These are phyloP conservation scores for Arabidopsis arenosa DNA, from an alignment of 345 rosid genomes.

Conservation along the genomic window DNA sequence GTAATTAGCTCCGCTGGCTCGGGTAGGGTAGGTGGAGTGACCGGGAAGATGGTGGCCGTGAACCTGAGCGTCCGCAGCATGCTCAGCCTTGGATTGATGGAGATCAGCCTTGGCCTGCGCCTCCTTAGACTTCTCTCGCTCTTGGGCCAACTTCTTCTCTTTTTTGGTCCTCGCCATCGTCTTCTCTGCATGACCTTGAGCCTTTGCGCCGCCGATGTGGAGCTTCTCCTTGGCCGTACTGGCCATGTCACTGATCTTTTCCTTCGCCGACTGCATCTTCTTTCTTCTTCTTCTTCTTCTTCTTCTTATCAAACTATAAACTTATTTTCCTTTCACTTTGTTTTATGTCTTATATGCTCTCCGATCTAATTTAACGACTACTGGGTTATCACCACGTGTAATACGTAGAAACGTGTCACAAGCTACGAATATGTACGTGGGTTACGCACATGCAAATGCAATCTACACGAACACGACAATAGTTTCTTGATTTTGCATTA, in stretches of 20 bases:
- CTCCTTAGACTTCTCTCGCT: slow-evolving; percentile 64
- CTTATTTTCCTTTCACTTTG: neutral
- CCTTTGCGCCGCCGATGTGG: slow-evolving; percentile 58
- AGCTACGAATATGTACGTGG: slow-evolving; percentile 5
- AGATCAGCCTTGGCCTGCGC: slow-evolving; percentile 72
- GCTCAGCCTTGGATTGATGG: slow-evolving; percentile 71
- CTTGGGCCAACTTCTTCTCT: slow-evolving; percentile 64
- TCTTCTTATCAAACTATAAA: neutral
- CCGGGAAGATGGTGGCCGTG: slow-evolving; percentile 48
- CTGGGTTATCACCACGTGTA: slow-evolving; percentile 22
- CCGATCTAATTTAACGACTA: slow-evolving; percentile 16
- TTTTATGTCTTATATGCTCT: neutral
- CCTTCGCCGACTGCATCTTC: slow-evolving; percentile 64
- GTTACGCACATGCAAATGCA: slow-evolving; percentile 21
- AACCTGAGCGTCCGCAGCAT: slow-evolving; percentile 50
- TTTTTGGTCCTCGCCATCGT: slow-evolving; percentile 57
- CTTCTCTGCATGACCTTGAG: slow-evolving; percentile 62
- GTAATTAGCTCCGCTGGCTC: slow-evolving; percentile 34
- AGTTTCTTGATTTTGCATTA: slow-evolving; percentile 9
- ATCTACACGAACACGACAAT: slow-evolving; percentile 12
- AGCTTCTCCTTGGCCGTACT: slow-evolving; percentile 69
- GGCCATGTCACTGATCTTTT: slow-evolving; percentile 68
- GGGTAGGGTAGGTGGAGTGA: slow-evolving; percentile 38
- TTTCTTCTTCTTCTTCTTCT: slow-evolving; percentile 1
- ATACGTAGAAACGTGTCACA: neutral